phyloP scores from a whole-genome alignment of 2,329 filamentous ascomycete genomes.

The Byssothecium circinans region DNA sequence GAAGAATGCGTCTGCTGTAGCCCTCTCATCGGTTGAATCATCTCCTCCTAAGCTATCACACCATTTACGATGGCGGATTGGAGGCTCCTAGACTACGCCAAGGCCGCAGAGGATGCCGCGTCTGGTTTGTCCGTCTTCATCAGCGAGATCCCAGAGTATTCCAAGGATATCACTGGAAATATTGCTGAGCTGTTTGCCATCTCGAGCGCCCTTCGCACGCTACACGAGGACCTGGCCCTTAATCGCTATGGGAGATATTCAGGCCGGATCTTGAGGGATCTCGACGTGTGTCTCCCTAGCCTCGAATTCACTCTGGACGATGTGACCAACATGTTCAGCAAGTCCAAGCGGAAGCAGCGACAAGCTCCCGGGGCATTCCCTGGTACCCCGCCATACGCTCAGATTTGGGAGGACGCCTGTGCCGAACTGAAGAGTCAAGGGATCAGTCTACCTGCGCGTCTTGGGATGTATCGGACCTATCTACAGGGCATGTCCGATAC shows the following conservation, averaged over 20 bases:
- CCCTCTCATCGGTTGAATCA: conserved; percentile 22
- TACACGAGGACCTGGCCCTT: conserved; percentile 50
- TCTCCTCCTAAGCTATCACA: conserved; percentile 27
- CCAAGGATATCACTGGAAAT: conserved; percentile 56
- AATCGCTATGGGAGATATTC: conserved; percentile 41
- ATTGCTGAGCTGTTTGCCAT: conserved; percentile 60
- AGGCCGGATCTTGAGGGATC: conserved; percentile 49
- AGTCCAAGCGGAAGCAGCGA: conserved; percentile 34
- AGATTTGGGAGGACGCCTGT: conserved; percentile 56
- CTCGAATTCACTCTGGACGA: conserved; percentile 56
- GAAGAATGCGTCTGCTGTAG: conserved; percentile 18
- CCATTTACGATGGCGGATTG: conserved; percentile 42
- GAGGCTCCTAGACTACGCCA: conserved; percentile 45
- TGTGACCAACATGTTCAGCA: conserved; percentile 47
- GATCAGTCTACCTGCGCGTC: conserved; percentile 49
- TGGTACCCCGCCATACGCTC: conserved; percentile 47
- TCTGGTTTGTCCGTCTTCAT: conserved; percentile 55
- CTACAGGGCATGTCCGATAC: conserved; percentile 48
- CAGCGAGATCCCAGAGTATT: conserved; percentile 53
- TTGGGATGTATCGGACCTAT: conserved; percentile 56
- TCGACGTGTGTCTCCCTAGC: conserved; percentile 53
- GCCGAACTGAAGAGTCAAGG: conserved; percentile 51
- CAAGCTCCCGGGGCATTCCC: conserved; percentile 39
- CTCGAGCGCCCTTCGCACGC: conserved; percentile 52
- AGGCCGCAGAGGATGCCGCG: conserved; percentile 57